A percentile compares a stretch with the other conserved stretches of the same genome.
Evolutionary conservation across 2,329 filamentous ascomycete genomes (phyloP).

Genomic region (Alternaria ethzedia): DNA sequence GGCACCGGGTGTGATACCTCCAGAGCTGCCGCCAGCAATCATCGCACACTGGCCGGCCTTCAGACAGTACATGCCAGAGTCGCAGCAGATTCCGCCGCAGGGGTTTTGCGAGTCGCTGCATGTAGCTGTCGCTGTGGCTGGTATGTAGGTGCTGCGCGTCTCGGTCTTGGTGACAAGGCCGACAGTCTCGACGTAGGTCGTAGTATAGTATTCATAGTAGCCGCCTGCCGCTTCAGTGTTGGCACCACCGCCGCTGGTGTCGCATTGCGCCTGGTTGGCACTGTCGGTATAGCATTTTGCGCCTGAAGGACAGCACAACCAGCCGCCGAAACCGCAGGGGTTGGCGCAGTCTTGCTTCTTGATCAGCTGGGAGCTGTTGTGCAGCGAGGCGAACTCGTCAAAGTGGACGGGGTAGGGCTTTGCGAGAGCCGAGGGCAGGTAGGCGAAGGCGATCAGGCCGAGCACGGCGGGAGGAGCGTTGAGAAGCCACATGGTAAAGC

Average conservation of each 20-base stretch:
- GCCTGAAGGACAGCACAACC: slow-evolving; percentile 45
- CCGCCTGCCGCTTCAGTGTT: slow-evolving; percentile 40
- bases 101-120: slow-evolving; percentile 63
- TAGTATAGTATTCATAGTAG: slow-evolving; percentile 64
- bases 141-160: slow-evolving; percentile 55
- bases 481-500: slow-evolving; percentile 35
- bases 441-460: slow-evolving; percentile 48
- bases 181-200: slow-evolving; percentile 61
- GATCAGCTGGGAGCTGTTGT: slow-evolving; percentile 38
- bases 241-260: slow-evolving; percentile 28
- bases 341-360: slow-evolving; percentile 27
- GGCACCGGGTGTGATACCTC: slow-evolving; percentile 57
- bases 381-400: slow-evolving; percentile 32
- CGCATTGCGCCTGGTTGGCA: slow-evolving; percentile 46
- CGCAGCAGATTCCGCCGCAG: slow-evolving; percentile 75
- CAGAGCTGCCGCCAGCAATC: slow-evolving; percentile 59
- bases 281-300: slow-evolving; percentile 41
- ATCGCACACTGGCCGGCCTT: slow-evolving; percentile 63
- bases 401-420: slow-evolving; percentile 41
- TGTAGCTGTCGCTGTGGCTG: slow-evolving; percentile 28
- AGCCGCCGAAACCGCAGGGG: slow-evolving; percentile 43
- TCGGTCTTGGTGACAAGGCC: slow-evolving; percentile 61
- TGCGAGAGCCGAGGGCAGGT: slow-evolving; percentile 61
- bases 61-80: slow-evolving; percentile 69
- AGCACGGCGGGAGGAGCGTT: slow-evolving; percentile 75